Evolutionary conservation across 192 early-diverging fungal genomes (phyloP).

Genomic region (Gaertneriomyces semiglobifer): DNA sequence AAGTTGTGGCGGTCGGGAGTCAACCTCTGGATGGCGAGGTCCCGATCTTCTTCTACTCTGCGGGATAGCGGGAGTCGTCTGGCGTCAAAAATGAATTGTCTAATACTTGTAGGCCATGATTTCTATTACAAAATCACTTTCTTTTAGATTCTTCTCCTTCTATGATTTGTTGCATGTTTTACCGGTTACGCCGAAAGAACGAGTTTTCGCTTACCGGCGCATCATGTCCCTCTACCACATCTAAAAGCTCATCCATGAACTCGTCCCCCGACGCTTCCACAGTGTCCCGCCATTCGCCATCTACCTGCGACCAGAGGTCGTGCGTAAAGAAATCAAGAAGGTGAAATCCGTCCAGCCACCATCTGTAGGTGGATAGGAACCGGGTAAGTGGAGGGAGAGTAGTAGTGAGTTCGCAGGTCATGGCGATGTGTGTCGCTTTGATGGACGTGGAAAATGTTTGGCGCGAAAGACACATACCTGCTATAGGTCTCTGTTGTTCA

Average conservation of each 20-base stretch:
- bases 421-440: no score
- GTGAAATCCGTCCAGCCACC: conserved; percentile 25
- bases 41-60: background rate
- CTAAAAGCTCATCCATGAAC: conserved; percentile 3
- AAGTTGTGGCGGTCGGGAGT: no score
- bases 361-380: conserved; percentile 8
- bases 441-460: no score
- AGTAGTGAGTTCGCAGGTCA: no score
- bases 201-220: background rate
- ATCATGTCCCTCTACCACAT: background rate
- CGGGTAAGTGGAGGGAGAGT: background rate
- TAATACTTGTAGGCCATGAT: background rate
- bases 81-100: background rate
- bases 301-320: conserved; percentile 7
- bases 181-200: background rate
- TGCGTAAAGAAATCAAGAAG: conserved; percentile 20
- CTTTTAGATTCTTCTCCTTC: background rate
- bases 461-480: no score
- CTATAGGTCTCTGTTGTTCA: no score
- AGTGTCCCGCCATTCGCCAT: conserved; percentile 7
- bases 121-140: background rate
- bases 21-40: background rate
- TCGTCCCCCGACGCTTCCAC: background rate
- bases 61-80: background rate
- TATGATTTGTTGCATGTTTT: background rate